Base-by-base conservation (phyloP, 352 stramenopile genomes). In the Globisporangium camurandrum region DNA sequence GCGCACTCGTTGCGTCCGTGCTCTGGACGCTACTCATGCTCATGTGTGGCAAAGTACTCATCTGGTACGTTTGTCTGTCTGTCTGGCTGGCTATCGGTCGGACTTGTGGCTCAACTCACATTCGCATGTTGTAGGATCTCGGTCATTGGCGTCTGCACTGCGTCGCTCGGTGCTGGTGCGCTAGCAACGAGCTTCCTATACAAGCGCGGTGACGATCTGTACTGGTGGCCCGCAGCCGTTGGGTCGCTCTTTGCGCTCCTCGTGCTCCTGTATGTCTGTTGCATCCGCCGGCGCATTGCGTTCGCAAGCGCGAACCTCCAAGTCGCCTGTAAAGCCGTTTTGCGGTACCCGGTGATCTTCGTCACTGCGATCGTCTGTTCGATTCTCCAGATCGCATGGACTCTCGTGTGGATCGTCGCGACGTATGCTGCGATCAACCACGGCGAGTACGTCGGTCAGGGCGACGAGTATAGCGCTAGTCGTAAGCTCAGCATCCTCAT, bases 271-370 rank as follows among this genome's bases (percentile, higher is more conserved):
- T 84, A 84, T 42, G 69, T 75, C 30, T 76, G 68, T 46, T 84
- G 71, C 61, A 84, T 84, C 45, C 68, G 71, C 28, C 39, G 49
- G 16, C 56, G 67, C 53, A 73, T 75, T 52, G 53, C 67, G n/a
- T 96, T 96, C 66, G 85, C 86, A 10, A 73, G 79, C 2, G 71
- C 82, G 10, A 96, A 94, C 57, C 64, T 97, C 30, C 63, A 83
- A 40, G 76, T 89, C 14, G 84, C 76, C 12, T 75, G 88, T 48
- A 75, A 66, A 10, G 81, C 85, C 11, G 67, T 96, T 22, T 67
- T 87, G 34, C 72, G 64, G 41, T 91, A 94, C 55, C 66, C 65
- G 16, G 78, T 85, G 19, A 73, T 93, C 46, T 54, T 94, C 34
- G 27, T 84, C 27, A 64, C 74, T 11, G 77, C 83, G 3, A 78